These are phyloP conservation scores for Podila minutissima DNA, from an alignment of 192 early-diverging fungal genomes.

Conservation along the genomic window DNA sequence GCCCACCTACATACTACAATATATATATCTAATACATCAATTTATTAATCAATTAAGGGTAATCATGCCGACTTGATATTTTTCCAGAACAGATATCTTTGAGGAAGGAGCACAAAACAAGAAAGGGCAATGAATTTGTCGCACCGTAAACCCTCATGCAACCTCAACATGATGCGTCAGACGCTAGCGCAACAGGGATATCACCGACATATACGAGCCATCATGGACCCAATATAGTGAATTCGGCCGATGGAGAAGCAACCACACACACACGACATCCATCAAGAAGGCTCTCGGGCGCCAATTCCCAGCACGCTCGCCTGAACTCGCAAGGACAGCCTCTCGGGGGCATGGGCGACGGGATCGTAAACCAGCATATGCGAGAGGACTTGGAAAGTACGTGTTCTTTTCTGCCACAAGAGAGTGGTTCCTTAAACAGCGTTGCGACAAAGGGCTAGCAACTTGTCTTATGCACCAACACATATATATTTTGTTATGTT, in stretches of 20 bases:
- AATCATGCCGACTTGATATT: too few species aligned
- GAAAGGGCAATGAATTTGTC: not conserved
- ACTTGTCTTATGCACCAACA: not conserved
- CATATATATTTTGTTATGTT: not conserved
- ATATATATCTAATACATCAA: too few species aligned
- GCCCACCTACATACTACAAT: too few species aligned
- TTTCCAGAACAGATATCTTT: too few species aligned
- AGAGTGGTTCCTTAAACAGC: not conserved
- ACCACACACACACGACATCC: too few species aligned
- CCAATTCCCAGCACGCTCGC: too few species aligned
- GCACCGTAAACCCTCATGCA: not conserved
- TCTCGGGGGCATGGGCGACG: conserved; percentile 32
- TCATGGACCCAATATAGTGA: not conserved
- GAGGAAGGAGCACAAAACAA: too few species aligned
- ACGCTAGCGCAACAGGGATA: not conserved
- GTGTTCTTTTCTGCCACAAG: not conserved
- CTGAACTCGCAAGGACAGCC: too few species aligned
- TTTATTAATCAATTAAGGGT: too few species aligned
- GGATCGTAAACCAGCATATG: conserved; percentile 45
- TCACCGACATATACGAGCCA: not conserved
- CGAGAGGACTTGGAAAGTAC: conserved; percentile 41
- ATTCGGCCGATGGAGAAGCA: too few species aligned
- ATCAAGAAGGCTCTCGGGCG: too few species aligned
- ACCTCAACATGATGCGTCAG: not conserved
- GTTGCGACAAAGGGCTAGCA: not conserved